Conservation (phyloP, 192 early-diverging fungal genomes). For the Umbelopsis sp. region DNA sequence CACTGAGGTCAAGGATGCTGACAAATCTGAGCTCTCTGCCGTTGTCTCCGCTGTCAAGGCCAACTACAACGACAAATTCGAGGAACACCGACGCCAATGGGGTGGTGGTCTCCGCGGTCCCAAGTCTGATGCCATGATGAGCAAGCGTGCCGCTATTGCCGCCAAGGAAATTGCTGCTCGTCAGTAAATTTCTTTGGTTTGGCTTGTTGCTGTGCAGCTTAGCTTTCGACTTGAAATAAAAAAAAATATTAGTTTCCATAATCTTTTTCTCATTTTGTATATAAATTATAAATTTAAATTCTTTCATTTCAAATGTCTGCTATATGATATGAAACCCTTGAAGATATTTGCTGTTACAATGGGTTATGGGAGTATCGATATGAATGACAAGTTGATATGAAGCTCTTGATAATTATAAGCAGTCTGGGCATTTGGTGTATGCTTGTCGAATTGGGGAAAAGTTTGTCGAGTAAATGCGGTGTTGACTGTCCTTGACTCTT, state of each 20-base stretch:
- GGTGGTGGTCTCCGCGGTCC: constrained; percentile 96
- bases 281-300: neutral
- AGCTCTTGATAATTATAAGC: no score
- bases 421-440: no score
- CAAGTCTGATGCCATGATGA: constrained; percentile 83
- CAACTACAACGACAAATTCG: constrained; percentile 94
- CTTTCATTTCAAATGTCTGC: neutral
- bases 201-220: neutral
- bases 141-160: constrained; percentile 66
- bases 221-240: neutral
- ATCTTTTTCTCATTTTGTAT: constrained; percentile 2
- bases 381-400: no score
- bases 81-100: constrained; percentile 87
- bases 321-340: neutral
- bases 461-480: no score
- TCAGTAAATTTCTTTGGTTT: constrained; percentile 12
- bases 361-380: no score
- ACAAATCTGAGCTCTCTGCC: constrained; percentile 86
- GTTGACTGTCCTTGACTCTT: no score
- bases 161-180: constrained; percentile 41
- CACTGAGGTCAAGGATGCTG: constrained; percentile 89
- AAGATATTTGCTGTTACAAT: no score
- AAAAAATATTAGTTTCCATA: constrained; percentile 3
- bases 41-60: constrained; percentile 88
- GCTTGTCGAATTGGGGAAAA: no score